Evolutionary conservation across 768 basidiomycete genomes (phyloP).

Genomic region (Hygrocybe coccinea): DNA sequence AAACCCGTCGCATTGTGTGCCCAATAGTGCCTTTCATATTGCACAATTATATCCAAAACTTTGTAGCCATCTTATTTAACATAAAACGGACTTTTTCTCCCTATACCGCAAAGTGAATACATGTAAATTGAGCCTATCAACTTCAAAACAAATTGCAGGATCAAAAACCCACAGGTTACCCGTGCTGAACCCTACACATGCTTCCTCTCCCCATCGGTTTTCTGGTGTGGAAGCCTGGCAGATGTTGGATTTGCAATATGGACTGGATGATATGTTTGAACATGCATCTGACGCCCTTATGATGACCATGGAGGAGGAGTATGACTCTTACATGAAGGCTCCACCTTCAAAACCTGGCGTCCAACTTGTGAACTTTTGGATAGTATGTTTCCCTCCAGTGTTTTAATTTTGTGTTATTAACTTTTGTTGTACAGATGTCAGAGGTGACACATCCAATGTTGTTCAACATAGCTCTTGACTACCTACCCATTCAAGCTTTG

Average conservation of each 20-base stretch:
- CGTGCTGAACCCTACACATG: too few relatives aligned
- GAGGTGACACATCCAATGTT: neutral
- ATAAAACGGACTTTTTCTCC: too few relatives aligned
- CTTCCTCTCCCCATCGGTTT: neutral
- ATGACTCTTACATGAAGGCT: slow-evolving; percentile 1
- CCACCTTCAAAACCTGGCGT: neutral
- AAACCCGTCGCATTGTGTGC: too few relatives aligned
- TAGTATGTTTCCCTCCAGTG: neutral
- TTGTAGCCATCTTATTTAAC: too few relatives aligned
- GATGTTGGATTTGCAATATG: slow-evolving; percentile 1
- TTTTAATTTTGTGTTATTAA: neutral
- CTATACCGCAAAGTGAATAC: too few relatives aligned
- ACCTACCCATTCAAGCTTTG: slow-evolving; percentile 14
- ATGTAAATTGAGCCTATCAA: too few relatives aligned
- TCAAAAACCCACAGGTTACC: too few relatives aligned
- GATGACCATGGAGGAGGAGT: slow-evolving; percentile 1
- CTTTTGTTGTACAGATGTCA: neutral
- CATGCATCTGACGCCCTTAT: neutral
- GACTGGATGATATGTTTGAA: slow-evolving; percentile 3
- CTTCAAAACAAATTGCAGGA: too few relatives aligned
- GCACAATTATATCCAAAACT: too few relatives aligned
- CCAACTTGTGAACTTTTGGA: slow-evolving; percentile 2
- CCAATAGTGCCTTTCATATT: too few relatives aligned
- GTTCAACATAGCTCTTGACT: slow-evolving; percentile 10
- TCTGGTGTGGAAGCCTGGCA: neutral